Base-by-base conservation (phyloP, 371 early-diverging fungal species). In the Mortierella sp. region DNA sequence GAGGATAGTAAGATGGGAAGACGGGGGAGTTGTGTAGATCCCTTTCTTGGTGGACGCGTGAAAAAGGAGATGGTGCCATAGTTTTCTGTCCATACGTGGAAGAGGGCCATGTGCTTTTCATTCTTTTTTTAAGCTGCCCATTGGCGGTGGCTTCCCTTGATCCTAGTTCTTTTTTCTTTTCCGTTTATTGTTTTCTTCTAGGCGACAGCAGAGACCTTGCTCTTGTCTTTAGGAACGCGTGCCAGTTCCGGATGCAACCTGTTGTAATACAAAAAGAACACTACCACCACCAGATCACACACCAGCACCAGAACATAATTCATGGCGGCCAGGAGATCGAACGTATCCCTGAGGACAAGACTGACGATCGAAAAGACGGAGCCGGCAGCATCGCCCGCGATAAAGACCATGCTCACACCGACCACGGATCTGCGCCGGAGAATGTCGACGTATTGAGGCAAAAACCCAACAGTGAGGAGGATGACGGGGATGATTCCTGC, bases 391-490 rank as follows among this genome's bases (percentile, higher is more conserved):
- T 91, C 92, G 67, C 90, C 88, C 1, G 86, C 78, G 13, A 92
- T 77, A 57, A 92, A 91, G 24, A 86, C 44, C 74, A 91, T 87
- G 16, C 89, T 90, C 43, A 91, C 75, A 13, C 91, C 90, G 10
- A 83, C 78, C 5, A 90, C 91, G 51, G 77, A 77, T 14, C 69
- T 77, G 80, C 85, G 81, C 79, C 87, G 72, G 50, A 82, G 83
- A 43, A 92, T 90, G 26, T 90, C 87, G 50, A 73, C 78, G 51
- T 89, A 92, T 70, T 92, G 92, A 1, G 91, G 91, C 21, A 89
- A 31, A 75, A 91, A 91, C 11, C 93, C 93, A 11, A 89, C n/a
- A n/a, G 81, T 37, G 16, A 91, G 81, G 13, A 90, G 73, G 5
- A 91, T 76, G 11, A 87, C 86, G 0, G 92, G 90, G 3, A 92